These are phyloP conservation scores for Psilocybe azurescens DNA, from an alignment of 768 basidiomycete genomes.

Conservation along the genomic window DNA sequence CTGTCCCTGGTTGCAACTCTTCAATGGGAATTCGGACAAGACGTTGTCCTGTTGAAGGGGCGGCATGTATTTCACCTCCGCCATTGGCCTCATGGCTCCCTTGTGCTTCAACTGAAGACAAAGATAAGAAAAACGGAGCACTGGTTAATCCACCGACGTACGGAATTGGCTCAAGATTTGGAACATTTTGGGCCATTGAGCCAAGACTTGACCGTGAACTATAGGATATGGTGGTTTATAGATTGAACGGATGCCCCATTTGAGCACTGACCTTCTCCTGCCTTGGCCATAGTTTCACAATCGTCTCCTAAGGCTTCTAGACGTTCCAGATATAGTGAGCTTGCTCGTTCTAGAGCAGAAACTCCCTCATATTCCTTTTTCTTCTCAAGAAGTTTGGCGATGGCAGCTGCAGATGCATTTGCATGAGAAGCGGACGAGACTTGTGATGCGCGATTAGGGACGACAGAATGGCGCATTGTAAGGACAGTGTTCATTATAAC, in stretches of 20 bases:
- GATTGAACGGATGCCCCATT: conserved; percentile 4
- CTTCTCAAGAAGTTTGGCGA: conserved; percentile 70
- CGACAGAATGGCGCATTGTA: conserved; percentile 61
- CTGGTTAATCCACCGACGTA: conserved; percentile 38
- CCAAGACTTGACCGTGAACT: conserved; percentile 81
- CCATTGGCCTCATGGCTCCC: conserved; percentile 35
- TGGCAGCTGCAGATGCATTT: conserved; percentile 50
- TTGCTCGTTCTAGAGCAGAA: conserved; percentile 70
- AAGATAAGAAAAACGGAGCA: background rate
- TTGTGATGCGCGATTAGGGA: conserved; percentile 56
- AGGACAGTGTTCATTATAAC: background rate
- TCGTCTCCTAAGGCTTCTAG: conserved; percentile 74
- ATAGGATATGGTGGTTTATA: background rate
- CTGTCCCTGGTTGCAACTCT: conserved; percentile 50
- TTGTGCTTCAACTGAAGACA: conserved; percentile 52
- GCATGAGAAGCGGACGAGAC: conserved; percentile 41
- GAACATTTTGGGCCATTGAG: conserved; percentile 87
- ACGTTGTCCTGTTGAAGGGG: conserved; percentile 52
- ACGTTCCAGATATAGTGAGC: conserved; percentile 65
- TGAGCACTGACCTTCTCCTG: conserved; percentile 60
- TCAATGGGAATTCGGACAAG: conserved; percentile 79
- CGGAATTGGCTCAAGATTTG: conserved; percentile 72
- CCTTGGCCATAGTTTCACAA: conserved; percentile 78
- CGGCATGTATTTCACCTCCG: conserved; percentile 15
- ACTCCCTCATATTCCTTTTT: conserved; percentile 84